A percentile compares a stretch with the other conserved stretches of the same genome.
Conservation (phyloP, 2,329 filamentous ascomycete genomes). For the Xylaria sp. region DNA sequence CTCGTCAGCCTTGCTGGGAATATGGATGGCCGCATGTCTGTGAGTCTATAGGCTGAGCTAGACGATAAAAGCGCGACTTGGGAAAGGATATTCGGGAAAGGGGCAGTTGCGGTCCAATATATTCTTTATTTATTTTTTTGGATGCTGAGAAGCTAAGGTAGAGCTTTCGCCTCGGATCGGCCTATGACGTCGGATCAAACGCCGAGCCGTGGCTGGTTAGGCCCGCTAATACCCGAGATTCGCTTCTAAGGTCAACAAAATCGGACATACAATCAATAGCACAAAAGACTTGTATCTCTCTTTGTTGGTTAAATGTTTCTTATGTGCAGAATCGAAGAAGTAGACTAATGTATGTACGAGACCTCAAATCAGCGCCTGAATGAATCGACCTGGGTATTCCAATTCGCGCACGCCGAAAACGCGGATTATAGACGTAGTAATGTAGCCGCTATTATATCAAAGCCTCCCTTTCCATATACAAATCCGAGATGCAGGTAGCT, state of each 20-base stretch:
- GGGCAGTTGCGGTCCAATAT: no score
- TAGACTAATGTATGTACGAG: conserved; percentile 11
- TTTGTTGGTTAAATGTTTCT: neutral
- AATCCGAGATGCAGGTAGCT: neutral
- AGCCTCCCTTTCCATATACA: conserved; percentile 2
- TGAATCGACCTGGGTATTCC: neutral
- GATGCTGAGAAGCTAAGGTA: neutral
- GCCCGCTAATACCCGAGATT: conserved; percentile 26
- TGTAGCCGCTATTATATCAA: neutral
- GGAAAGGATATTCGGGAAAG: no score
- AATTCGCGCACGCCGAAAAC: conserved; percentile 7
- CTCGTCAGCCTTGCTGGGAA: conserved; percentile 28
- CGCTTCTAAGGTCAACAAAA: neutral
- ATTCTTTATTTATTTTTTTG: no score
- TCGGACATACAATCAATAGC: neutral
- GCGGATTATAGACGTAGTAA: neutral
- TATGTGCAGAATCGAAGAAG: neutral
- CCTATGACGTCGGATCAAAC: conserved; percentile 24
- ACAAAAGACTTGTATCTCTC: neutral
- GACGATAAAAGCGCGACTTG: neutral
- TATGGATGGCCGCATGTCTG: conserved; percentile 35
- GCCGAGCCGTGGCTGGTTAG: no score
- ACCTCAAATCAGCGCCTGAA: conserved; percentile 1
- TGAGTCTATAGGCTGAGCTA: neutral
- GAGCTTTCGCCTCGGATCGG: conserved; percentile 18